phyloP scores from a whole-genome alignment of 768 basidiomycete genomes.

The Trametes maxima region DNA sequence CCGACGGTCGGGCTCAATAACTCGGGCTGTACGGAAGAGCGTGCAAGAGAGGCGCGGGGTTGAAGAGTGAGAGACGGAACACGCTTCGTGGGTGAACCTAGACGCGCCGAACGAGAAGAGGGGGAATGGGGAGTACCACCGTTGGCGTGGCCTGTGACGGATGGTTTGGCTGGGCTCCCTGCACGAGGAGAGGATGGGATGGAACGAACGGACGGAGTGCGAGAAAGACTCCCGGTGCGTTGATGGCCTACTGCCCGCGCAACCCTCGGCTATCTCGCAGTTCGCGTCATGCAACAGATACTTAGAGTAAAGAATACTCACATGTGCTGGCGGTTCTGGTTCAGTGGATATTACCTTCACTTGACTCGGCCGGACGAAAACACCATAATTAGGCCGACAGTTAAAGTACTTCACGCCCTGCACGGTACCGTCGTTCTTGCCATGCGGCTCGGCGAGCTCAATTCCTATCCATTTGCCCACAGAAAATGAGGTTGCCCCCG shows the following conservation, averaged over 20 bases:
- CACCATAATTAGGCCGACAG: constrained; percentile 76
- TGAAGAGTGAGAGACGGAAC: constrained; percentile 48
- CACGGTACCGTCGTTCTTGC: constrained; percentile 96
- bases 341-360: constrained; percentile 56
- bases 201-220: constrained; percentile 28
- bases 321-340: constrained; percentile 24
- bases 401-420: constrained; percentile 79
- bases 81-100: constrained; percentile 61
- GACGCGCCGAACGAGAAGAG: constrained; percentile 32
- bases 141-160: constrained; percentile 19
- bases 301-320: constrained; percentile 1
- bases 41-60: constrained; percentile 52
- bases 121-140: constrained; percentile 33
- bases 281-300: background rate
- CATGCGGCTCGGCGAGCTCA: constrained; percentile 77
- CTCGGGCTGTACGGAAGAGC: constrained; percentile 43
- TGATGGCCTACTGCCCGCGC: constrained; percentile 54
- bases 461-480: constrained; percentile 95
- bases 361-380: constrained; percentile 87
- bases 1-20: constrained; percentile 30
- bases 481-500: constrained; percentile 80
- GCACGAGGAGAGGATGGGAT: constrained; percentile 56
- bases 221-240: constrained; percentile 50
- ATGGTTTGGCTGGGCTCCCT: constrained; percentile 60
- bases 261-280: constrained; percentile 19